Base-by-base conservation (phyloP, 192 early-diverging fungal species). In the Backusella morwellensis region DNA sequence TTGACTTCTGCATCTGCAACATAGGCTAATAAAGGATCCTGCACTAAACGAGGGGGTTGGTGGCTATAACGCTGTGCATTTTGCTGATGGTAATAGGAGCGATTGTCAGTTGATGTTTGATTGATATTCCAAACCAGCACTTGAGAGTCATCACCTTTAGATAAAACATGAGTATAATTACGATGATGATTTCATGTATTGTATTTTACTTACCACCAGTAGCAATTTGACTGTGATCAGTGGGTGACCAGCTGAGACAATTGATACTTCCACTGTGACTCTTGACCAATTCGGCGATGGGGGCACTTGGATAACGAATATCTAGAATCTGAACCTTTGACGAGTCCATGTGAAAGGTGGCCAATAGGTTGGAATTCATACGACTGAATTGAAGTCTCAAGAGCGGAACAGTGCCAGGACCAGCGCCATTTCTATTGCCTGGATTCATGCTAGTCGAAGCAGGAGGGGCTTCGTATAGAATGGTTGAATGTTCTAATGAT, bases 401-500 rank as follows among this genome's bases (percentile, higher is more conserved):
- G 12, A 99, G 83, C 15, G 95, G 83, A 2, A 83, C 90, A 32
- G 87, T 75, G n/a, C 76, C 21, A 19, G 78, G 75, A 11, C 56
- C 47, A 34, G 44, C 76, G 5, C 66, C 66, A n/a, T 67, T 75
- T 9, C 68, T 26, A 32, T 29, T 69, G 19, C 36, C 42, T 12
- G 75, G 14, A 17, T 41, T 77, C 36, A 40, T 21, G 15, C 36
- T 56, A 15, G 68, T 32, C 4, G 76, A 17, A 11, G 85, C 81
- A 1, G 88, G 79, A 1, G 89, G 88, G 3, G 95, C 92, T 83
- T 99, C 98, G 81, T 99, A 99, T 36, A 99, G 82, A 75, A 99
- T 99, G 7, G 98, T 99, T 9, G 96, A 98, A 83, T 99, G 98
- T 75, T 98, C 98, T 26, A 99, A 87, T 23, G 94, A 85, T 70